phyloP scores from a whole-genome alignment of 164 flowering plant species.

The Santalum album region DNA sequence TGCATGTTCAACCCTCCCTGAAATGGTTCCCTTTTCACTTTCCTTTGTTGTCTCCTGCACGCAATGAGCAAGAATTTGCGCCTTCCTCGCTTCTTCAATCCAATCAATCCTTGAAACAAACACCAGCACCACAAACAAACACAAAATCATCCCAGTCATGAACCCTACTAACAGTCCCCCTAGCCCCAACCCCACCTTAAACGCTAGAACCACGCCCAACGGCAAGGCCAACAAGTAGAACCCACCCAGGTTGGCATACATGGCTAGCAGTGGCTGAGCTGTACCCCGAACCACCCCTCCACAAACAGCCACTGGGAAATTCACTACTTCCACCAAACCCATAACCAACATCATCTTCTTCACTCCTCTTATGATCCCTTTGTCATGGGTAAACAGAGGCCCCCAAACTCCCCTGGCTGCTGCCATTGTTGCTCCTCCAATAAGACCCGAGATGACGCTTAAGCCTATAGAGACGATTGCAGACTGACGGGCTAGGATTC shows the following conservation, averaged over 20 bases:
- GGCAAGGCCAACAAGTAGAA: slow-evolving; percentile 81
- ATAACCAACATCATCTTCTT: slow-evolving; percentile 62
- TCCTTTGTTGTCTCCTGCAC: too few species aligned
- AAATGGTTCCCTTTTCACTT: too few species aligned
- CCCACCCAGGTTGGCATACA: slow-evolving; percentile 67
- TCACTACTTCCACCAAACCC: slow-evolving; percentile 66
- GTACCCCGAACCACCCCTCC: slow-evolving; percentile 87
- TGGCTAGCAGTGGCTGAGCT: slow-evolving; percentile 61
- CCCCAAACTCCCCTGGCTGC: slow-evolving; percentile 64
- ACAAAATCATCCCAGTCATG: slow-evolving; percentile 41
- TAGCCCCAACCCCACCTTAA: slow-evolving; percentile 46
- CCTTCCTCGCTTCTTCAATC: slow-evolving; percentile 65
- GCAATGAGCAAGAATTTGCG: slow-evolving; percentile 36
- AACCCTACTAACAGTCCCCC: slow-evolving; percentile 62
- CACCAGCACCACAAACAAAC: slow-evolving; percentile 41
- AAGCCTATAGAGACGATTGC: slow-evolving; percentile 40
- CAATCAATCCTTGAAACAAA: slow-evolving; percentile 56
- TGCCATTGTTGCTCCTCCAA: slow-evolving; percentile 52
- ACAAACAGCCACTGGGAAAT: slow-evolving; percentile 66
- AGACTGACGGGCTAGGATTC: slow-evolving; percentile 31
- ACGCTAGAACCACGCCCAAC: slow-evolving; percentile 50
- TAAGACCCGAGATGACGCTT: slow-evolving; percentile 29
- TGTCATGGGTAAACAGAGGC: slow-evolving; percentile 50
- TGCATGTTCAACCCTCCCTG: too few species aligned
- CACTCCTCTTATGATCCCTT: slow-evolving; percentile 43